Evolutionary conservation across 2,329 filamentous ascomycete species (phyloP), one percentile per base, ranked within the genome.

Genomic region (Byssothecium circinans): DNA sequence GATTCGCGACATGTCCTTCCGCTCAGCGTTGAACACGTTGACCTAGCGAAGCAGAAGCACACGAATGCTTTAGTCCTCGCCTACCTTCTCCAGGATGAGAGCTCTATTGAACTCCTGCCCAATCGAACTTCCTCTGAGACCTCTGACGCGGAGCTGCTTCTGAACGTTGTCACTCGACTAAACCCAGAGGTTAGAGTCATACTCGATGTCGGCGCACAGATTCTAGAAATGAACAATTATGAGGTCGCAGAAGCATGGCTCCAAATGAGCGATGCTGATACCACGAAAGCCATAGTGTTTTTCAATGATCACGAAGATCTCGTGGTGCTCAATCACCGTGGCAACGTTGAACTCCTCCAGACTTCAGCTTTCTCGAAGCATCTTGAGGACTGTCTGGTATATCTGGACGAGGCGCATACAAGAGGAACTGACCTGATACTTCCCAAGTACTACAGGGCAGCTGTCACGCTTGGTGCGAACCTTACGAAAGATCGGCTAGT

Each of bases 371-470:
- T 81, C 55, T 67, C 72, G 0, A 72, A 75, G 0, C 77, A 83
- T 5, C 66, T 86, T 0, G 80, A 82, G 4, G 55, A 54, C 0
- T 91, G 86, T 45, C 63, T 88, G 0, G 75, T 90, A 0, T 91
- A 84, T 44, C 73, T 91, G 0, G 87, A 91, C 41, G 82, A 91
- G 47, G 78, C 80, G 0, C 86, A 91, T 51, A 88, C 86, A 0
- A 68, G 87, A 50, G 87, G 88, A 0, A 89, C 80, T 0, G 87
- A 91, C 52, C 60, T 91, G 0, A 80, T 78, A 27, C 66, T 89
- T 0, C 87, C 85, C 0, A 46, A 47, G 0, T 4, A 77, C 11
- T 85, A 84, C 53, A 73, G 81, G 0, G 88, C 86, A 0, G 83
- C 82, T 0, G 82, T 91, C 0, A 90, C 86, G 0, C 63, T 92